Base-by-base conservation (phyloP, 805 yeast species). In the Ogataea nakhonphanomensis region DNA sequence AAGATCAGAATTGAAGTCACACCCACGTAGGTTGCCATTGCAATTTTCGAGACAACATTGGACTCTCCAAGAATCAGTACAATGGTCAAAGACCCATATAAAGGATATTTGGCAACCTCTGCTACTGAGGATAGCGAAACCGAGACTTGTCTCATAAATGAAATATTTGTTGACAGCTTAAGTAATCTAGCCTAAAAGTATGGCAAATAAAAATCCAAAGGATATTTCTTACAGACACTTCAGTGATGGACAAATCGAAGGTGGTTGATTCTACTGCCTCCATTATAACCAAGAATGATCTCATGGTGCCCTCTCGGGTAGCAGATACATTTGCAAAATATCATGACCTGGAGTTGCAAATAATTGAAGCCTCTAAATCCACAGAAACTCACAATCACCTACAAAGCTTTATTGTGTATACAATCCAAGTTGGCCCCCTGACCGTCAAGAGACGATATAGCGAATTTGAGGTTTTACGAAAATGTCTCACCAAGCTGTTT, bases 401-500 rank as follows among this genome's bases (percentile, higher is more conserved):
- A 7, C 60, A 58, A 35, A 65, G 67, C 2, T 91, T 82, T 51
- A 79, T 91, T 20, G 87, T 89, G 0, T 91, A 93, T 59, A 81
- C 95, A 2, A 85, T 91, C 45, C 72, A 74, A 45, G 66, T 80
- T n/a, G 81, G 70, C 7, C 67, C 70, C 15, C 67, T 76, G 30
- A 67, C 73, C 11, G 90, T 88, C 5, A 78, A 90, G 34, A 70
- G 99, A 53, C 71, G 98, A 32, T 93, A 93, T 59, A 84, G 95
- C 25, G 99, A 93, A 59, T 93, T 93, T 59, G 96, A 87, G 55
- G 78, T 85, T 35, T 70, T 93, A 32, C 70, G 96, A 45, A 81
- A 78, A 29, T 73, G 84, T 4, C 67, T 93, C 15, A 69, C 79
- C 3, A 79, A 82, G 50, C 64, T 86, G 27, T 83, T 84, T 48